Evolutionary conservation across 768 basidiomycete genomes (phyloP).

Genomic region (Phylloporus arenicola): DNA sequence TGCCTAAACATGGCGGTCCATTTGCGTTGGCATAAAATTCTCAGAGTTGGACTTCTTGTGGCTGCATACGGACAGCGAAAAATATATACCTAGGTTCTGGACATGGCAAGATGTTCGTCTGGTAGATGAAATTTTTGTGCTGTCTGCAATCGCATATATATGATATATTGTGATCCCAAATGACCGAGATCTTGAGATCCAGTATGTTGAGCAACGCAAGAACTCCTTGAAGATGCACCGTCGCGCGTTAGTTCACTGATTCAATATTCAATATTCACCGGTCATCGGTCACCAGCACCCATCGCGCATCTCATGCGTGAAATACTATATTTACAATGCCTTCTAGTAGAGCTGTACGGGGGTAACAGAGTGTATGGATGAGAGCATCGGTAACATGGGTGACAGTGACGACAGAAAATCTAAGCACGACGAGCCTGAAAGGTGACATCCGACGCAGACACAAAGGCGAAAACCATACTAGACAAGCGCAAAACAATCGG

Average conservation of each 20-base stretch:
- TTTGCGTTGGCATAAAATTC: not conserved
- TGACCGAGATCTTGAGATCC: not conserved
- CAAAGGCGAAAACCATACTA: not conserved
- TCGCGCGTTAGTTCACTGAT: not conserved
- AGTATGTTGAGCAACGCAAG: too few species aligned
- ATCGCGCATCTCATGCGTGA: not conserved
- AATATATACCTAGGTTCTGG: not conserved
- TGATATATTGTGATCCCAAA: not conserved
- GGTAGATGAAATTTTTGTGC: not conserved
- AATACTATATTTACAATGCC: not conserved
- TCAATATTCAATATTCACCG: too few species aligned
- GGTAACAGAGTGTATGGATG: constrained; percentile 4
- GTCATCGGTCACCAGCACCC: not conserved
- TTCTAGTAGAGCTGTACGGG: not conserved
- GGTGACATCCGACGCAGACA: not conserved
- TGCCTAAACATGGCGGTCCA: not conserved
- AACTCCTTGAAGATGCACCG: too few species aligned
- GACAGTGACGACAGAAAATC: not conserved
- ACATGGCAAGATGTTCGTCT: not conserved
- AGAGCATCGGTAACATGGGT: constrained; percentile 4
- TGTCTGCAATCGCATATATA: not conserved
- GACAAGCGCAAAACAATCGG: constrained; percentile 28
- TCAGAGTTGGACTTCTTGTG: constrained; percentile 1
- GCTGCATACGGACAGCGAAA: not conserved
- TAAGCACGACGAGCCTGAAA: not conserved